These are phyloP conservation scores for Gautieria morchelliformis DNA, from an alignment of 768 basidiomycete genomes.

Conservation along the genomic window DNA sequence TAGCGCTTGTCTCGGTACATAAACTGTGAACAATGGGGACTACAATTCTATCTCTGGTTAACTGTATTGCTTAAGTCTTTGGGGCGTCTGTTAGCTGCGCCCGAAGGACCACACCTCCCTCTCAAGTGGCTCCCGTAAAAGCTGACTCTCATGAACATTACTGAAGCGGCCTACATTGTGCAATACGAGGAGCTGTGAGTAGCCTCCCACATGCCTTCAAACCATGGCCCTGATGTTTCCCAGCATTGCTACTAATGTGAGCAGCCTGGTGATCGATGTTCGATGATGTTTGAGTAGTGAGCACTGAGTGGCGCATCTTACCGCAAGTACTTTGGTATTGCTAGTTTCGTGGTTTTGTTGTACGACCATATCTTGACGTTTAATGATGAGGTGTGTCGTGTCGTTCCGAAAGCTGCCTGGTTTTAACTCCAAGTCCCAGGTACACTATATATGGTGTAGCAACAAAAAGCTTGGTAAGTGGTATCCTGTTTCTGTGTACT, in stretches of 20 bases:
- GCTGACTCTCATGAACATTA: neutral
- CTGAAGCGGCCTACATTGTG: neutral
- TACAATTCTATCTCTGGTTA: no score
- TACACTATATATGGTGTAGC: constrained; percentile 4
- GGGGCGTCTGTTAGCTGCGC: no score
- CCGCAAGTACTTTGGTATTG: neutral
- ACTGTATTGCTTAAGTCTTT: no score
- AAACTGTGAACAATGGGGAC: no score
- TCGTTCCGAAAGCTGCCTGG: no score
- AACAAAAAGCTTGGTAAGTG: neutral
- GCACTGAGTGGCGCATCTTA: neutral
- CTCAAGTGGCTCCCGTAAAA: neutral
- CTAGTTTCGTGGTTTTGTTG: constrained; percentile 2
- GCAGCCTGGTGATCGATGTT: neutral
- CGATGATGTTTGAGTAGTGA: neutral
- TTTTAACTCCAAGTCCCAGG: neutral
- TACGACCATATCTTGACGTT: constrained; percentile 7
- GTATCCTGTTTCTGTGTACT: neutral
- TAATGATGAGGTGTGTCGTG: constrained; percentile 1
- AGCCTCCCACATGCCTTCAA: neutral
- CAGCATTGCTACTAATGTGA: constrained; percentile 3
- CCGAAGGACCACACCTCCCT: neutral
- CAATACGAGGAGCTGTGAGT: neutral
- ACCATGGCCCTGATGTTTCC: neutral
- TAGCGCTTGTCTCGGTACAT: no score